Conservation (phyloP, 192 early-diverging fungal genomes). For the Coemansia sp. region DNA sequence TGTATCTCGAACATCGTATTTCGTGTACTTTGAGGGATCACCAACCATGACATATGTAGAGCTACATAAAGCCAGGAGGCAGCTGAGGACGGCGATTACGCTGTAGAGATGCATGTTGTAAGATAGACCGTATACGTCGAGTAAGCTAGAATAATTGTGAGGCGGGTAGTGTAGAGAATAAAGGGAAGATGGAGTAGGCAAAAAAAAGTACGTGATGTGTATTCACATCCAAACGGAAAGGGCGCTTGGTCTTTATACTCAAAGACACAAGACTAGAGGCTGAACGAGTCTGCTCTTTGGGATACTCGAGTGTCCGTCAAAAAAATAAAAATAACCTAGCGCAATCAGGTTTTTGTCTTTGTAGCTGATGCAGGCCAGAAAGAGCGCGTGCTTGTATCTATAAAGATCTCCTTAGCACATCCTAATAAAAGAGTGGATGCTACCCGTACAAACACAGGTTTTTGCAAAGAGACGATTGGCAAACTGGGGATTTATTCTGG, state of each 20-base stretch:
- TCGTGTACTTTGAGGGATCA: neutral
- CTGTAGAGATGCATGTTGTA: neutral
- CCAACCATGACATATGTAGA: neutral
- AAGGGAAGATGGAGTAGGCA: neutral
- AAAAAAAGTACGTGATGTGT: neutral
- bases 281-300: neutral
- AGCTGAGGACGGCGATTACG: neutral
- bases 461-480: too few relatives aligned
- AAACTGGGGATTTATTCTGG: too few relatives aligned
- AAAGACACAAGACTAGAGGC: neutral
- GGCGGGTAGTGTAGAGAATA: neutral
- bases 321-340: neutral
- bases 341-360: neutral
- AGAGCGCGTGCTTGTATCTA: too few relatives aligned
- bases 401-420: too few relatives aligned
- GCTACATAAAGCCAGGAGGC: neutral
- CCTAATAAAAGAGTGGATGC: too few relatives aligned
- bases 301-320: neutral
- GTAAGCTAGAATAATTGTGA: neutral
- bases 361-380: too few relatives aligned
- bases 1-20: neutral
- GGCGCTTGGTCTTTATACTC: neutral
- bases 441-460: too few relatives aligned
- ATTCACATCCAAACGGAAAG: neutral
- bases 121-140: neutral